Evolutionary conservation across 2,329 filamentous ascomycete species (phyloP), one percentile per base, ranked within the genome.

Genomic region (Diaporthe sp.): DNA sequence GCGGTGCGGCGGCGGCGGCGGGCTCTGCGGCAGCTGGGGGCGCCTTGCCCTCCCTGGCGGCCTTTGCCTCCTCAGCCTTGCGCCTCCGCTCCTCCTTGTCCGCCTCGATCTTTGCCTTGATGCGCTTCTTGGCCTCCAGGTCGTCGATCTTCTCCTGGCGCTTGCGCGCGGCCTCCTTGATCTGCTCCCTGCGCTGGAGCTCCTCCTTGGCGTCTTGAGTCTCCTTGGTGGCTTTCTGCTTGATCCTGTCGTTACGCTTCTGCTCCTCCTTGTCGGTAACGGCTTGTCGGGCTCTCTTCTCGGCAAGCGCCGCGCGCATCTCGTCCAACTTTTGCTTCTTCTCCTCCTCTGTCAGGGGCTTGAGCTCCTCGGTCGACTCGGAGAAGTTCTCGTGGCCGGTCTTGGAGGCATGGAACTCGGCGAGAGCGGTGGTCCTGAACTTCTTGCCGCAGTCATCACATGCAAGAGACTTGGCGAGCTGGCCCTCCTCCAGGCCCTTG

Each of bases 391-490:
- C 91, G 83, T 99, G 97, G 66, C 95, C 94, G 86, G 95, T 96
- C 86, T 97, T 98, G 80, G 91, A 91, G 42, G 95, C 97, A 82
- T 99, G 97, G 82, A 95, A 98, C 80, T 96, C 93, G 13, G 96
- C 97, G 78, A 96, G 91, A 35, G 92, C 92, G 77, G 93, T 91
- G 80, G 91, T 95, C 78, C 94, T 90, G 85, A 99, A 97, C 82
- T 92, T 93, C 89, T 98, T 98, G 81, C 94, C 93, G 82, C 97
- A 99, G 73, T 98, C 96, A 77, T 98, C 97, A 89, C 97, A 99
- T 68, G 97, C 89, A 72, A 98, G 91, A 66, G 95, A 97, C 80
- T 92, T 90, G 73, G 95, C 94, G 73, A 90, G 87, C 80, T 93
- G 91, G 75, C 93, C 94, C 2, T 90, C 90, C 79, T 94, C 88